A percentile compares a stretch with the other conserved stretches of the same genome.
Evolutionary conservation across 1,284 basidiomycete genomes (phyloP).

Genomic region (Salmacisia buchloeana): DNA sequence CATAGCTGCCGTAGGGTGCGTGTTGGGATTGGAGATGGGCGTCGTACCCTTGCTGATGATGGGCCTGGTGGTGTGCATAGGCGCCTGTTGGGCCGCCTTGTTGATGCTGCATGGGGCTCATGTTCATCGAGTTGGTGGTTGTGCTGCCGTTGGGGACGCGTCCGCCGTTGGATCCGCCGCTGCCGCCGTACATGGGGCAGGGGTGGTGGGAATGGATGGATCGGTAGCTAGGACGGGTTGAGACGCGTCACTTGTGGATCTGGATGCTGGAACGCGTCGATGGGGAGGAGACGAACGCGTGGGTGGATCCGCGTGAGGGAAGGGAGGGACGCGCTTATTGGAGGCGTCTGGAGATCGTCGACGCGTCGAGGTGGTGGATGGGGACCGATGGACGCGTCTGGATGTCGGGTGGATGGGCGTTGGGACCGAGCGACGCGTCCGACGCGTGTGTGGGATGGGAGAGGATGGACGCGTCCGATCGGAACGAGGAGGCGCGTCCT

Average conservation of each 20-base stretch:
- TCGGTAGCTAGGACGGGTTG: too few species aligned
- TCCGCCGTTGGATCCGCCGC: background rate
- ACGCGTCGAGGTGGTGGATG: background rate
- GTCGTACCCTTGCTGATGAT: background rate
- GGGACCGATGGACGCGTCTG: background rate
- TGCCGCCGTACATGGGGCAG: conserved; percentile 4
- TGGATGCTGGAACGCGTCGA: too few species aligned
- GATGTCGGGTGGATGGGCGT: background rate
- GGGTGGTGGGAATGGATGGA: background rate
- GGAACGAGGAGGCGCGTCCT: too few species aligned
- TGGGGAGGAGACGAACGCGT: background rate
- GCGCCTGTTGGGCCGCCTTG: background rate
- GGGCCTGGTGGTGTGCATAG: background rate
- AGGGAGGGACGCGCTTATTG: background rate
- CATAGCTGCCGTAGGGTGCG: background rate
- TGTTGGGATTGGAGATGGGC: conserved; percentile 8
- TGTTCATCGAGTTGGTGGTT: background rate
- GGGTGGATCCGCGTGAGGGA: background rate
- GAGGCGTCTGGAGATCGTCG: background rate
- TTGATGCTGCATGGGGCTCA: background rate
- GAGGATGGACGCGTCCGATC: background rate
- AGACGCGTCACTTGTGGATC: too few species aligned
- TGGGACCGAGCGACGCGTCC: background rate
- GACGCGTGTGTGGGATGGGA: background rate
- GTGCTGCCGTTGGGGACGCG: conserved; percentile 5